Evolutionary conservation across 2,329 filamentous ascomycete genomes (phyloP).

Genomic region (Pseudopithomyces maydicus): DNA sequence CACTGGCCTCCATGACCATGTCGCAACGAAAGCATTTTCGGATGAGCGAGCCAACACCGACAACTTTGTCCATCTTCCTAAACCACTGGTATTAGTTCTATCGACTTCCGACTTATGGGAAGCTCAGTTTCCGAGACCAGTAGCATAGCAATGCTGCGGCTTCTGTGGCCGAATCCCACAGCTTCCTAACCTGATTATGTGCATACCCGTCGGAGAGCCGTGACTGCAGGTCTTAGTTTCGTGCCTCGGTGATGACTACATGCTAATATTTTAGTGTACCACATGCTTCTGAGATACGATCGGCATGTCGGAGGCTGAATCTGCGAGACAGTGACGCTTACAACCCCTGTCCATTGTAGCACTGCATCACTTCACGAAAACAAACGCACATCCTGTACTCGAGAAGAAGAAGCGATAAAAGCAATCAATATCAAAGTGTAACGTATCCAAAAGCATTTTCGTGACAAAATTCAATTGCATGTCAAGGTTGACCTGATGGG

Average conservation of each 20-base stretch:
- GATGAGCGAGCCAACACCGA: too few relatives aligned
- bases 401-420: not conserved
- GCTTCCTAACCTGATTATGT: not conserved
- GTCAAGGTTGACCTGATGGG: too few relatives aligned
- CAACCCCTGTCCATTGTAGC: not conserved
- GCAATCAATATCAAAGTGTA: not conserved
- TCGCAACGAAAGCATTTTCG: not conserved
- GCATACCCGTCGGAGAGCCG: slow-evolving; percentile 5
- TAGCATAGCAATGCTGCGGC: not conserved
- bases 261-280: not conserved
- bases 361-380: slow-evolving; percentile 1
- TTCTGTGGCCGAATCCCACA: not conserved
- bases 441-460: not conserved
- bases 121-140: not conserved
- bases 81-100: too few relatives aligned
- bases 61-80: too few relatives aligned
- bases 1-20: not conserved
- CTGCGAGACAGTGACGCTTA: slow-evolving; percentile 2
- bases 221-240: not conserved
- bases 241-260: not conserved
- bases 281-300: not conserved
- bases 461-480: not conserved
- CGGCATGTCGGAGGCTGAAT: slow-evolving; percentile 5
- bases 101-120: too few relatives aligned
- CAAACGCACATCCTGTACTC: not conserved